Evolutionary conservation across 2,329 filamentous ascomycete species (phyloP).

Genomic region (Spiromastix sp.): DNA sequence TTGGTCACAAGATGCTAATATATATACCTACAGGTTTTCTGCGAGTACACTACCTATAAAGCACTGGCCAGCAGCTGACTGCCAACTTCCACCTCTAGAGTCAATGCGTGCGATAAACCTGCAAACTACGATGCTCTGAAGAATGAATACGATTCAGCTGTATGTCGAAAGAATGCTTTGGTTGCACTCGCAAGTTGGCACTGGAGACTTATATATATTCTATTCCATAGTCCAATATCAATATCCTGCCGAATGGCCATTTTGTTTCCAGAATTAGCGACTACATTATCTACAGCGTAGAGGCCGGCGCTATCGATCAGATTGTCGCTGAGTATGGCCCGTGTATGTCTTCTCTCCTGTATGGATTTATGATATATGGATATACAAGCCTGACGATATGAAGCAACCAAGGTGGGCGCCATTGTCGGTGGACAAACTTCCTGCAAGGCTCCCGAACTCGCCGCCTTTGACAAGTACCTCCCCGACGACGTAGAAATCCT

Average conservation of each 20-base stretch:
- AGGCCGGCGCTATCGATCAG: constrained; percentile 78
- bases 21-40: no score
- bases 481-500: constrained; percentile 85
- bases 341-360: constrained; percentile 52
- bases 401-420: constrained; percentile 87
- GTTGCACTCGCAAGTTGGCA: constrained; percentile 2
- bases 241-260: constrained; percentile 89
- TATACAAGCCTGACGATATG: background rate
- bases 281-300: constrained; percentile 98
- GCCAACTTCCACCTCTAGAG: constrained; percentile 45
- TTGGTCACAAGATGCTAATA: no score
- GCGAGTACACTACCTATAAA: no score
- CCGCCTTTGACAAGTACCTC: constrained; percentile 81
- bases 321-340: constrained; percentile 85
- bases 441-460: constrained; percentile 94
- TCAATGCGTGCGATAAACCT: constrained; percentile 88
- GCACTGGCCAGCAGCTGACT: no score
- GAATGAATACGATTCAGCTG: constrained; percentile 74
- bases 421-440: constrained; percentile 97
- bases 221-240: constrained; percentile 62
- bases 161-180: constrained; percentile 47
- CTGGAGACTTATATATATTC: constrained; percentile 22
- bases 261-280: constrained; percentile 92
- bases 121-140: constrained; percentile 74
- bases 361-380: constrained; percentile 3